These are phyloP conservation scores for Echinosophora koreensis DNA, from an alignment of 306 rosid genomes.

Conservation along the genomic window DNA sequence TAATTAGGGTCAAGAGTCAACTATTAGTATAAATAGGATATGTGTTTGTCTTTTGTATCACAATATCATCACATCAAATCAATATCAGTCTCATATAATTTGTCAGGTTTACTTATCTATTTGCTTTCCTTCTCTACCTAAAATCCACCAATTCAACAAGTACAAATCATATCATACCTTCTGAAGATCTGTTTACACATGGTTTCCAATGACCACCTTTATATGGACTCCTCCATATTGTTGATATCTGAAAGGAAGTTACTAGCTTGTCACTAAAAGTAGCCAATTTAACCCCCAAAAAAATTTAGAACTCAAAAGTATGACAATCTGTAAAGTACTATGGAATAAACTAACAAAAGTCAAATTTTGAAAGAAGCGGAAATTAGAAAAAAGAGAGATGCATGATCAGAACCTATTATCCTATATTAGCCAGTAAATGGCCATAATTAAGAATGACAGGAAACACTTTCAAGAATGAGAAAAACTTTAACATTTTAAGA, in stretches of 20 bases:
- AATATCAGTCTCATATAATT: neutral
- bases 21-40: neutral
- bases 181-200: slow-evolving; percentile 68
- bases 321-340: slow-evolving; percentile 23
- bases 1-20: neutral
- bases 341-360: slow-evolving; percentile 31
- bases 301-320: neutral
- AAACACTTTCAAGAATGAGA: slow-evolving; percentile 24
- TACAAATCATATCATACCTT: slow-evolving; percentile 58
- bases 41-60: neutral
- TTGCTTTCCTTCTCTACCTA: neutral
- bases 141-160: neutral
- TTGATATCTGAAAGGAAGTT: slow-evolving; percentile 72
- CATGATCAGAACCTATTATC: neutral
- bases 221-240: slow-evolving; percentile 85
- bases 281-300: slow-evolving; percentile 7
- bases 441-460: slow-evolving; percentile 11
- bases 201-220: slow-evolving; percentile 87
- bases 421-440: slow-evolving; percentile 17
- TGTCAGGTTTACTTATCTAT: neutral
- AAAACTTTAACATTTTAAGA: neutral
- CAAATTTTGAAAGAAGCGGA: slow-evolving; percentile 33
- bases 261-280: slow-evolving; percentile 48
- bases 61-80: neutral
- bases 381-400: slow-evolving; percentile 15